Percentiles rank a stretch among this genome's conserved stretches.
Conservation (phyloP, 2,329 filamentous ascomycete species). For the Ceratocystis papillata region DNA sequence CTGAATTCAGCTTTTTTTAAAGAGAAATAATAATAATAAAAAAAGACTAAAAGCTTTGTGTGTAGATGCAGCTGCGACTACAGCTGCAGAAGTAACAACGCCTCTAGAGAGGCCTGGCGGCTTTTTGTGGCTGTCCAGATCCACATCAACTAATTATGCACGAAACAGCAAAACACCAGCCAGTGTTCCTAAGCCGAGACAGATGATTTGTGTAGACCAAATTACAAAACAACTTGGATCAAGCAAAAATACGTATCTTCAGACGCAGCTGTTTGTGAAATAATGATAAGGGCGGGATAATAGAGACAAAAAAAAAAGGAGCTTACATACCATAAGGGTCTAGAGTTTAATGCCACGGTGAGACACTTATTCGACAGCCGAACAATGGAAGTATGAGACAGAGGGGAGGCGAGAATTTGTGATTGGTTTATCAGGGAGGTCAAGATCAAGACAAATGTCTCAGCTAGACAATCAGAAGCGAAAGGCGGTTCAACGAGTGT, state of each 20-base stretch:
- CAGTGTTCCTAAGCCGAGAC: too few species aligned
- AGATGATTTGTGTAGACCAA: background rate
- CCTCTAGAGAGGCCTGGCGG: background rate
- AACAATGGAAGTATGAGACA: constrained; percentile 3
- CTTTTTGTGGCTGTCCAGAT: background rate
- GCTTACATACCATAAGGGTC: constrained; percentile 5
- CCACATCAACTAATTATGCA: background rate
- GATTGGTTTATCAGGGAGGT: constrained; percentile 2
- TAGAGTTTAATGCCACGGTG: background rate
- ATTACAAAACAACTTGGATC: background rate
- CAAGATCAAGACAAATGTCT: background rate
- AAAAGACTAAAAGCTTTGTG: background rate
- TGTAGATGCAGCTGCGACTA: background rate
- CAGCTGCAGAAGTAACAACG: background rate
- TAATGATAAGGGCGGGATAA: background rate
- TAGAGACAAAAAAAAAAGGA: too few species aligned
- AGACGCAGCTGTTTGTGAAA: background rate
- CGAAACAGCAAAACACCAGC: too few species aligned
- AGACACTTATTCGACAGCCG: background rate
- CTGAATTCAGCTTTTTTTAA: too few species aligned
- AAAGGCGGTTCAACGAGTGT: background rate
- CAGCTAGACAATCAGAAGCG: background rate
- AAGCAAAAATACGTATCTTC: background rate
- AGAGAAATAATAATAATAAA: too few species aligned
- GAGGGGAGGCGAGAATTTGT: background rate